Evolutionary conservation across 257 asterid genomes (phyloP).

Genomic region (Petunia axillaris): DNA sequence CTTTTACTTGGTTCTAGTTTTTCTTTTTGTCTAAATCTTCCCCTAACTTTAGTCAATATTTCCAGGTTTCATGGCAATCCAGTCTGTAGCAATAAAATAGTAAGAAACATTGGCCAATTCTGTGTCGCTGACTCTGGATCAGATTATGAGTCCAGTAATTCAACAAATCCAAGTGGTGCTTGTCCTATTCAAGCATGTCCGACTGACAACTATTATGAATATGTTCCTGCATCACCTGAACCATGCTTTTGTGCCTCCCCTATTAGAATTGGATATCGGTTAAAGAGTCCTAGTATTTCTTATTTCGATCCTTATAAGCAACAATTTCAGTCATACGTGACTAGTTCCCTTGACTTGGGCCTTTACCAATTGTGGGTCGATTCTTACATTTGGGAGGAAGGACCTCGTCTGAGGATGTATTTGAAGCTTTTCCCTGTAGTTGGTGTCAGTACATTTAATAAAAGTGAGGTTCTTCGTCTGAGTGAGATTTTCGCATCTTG

Average conservation of each 20-base stretch:
- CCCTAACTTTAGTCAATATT: conserved; percentile 25
- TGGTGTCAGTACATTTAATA: conserved; percentile 39
- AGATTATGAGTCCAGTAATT: conserved; percentile 24
- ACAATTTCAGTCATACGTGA: conserved; percentile 38
- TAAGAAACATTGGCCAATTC: conserved; percentile 37
- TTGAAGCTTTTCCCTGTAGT: conserved; percentile 51
- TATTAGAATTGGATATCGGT: conserved; percentile 51
- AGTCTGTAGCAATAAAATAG: conserved; percentile 40
- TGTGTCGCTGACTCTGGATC: conserved; percentile 39
- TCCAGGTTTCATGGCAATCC: conserved; percentile 50
- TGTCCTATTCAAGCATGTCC: conserved; percentile 51
- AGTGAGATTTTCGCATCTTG: conserved; percentile 41
- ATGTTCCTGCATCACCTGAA: conserved; percentile 44
- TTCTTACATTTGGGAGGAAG: conserved; percentile 49
- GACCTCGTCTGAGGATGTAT: conserved; percentile 55
- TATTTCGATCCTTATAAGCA: conserved; percentile 44
- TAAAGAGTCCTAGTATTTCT: conserved; percentile 58
- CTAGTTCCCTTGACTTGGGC: conserved; percentile 39
- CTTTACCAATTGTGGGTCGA: conserved; percentile 45
- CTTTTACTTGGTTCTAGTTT: background rate
- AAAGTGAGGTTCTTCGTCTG: conserved; percentile 45
- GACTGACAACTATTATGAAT: conserved; percentile 45
- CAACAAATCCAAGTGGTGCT: conserved; percentile 25
- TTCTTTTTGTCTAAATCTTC: background rate
- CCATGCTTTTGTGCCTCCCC: conserved; percentile 61